Evolutionary conservation across 1,139 yeast genomes (phyloP).

Genomic region (Kluyveromyces sp.): DNA sequence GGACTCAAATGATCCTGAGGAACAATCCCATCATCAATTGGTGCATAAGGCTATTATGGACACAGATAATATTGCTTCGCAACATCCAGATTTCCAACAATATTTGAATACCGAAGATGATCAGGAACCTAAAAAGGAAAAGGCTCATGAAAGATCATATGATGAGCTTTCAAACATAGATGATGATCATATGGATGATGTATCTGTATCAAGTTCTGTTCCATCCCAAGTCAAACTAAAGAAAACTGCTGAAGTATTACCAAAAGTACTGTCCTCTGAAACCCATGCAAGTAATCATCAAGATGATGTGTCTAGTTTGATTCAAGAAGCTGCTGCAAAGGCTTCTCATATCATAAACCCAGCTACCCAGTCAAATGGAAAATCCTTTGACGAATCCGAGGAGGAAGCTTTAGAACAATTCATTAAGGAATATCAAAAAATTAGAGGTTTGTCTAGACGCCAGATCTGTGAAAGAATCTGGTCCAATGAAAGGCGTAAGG

Average conservation of each 20-base stretch:
- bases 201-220: conserved; percentile 6
- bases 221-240: conserved; percentile 4
- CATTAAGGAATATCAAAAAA: conserved; percentile 57
- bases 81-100: conserved; percentile 41
- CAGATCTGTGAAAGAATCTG: conserved; percentile 79
- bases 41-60: conserved; percentile 64
- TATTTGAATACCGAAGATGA: conserved; percentile 32
- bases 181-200: conserved; percentile 13
- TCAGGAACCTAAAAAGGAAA: conserved; percentile 13
- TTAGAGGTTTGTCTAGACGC: conserved; percentile 52
- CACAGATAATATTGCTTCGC: conserved; percentile 49
- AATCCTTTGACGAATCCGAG: conserved; percentile 43
- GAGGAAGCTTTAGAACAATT: conserved; percentile 63
- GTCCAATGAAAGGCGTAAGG: conserved; percentile 78
- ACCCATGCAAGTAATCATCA: conserved; percentile 9
- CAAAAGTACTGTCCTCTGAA: conserved; percentile 17
- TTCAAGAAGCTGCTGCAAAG: conserved; percentile 27
- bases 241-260: conserved; percentile 18
- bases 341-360: conserved; percentile 26
- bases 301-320: conserved; percentile 20
- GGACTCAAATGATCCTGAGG: conserved; percentile 13
- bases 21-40: conserved; percentile 44
- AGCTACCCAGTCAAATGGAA: conserved; percentile 29
- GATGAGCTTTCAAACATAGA: conserved; percentile 8
- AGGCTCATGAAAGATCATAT: conserved; percentile 8